Evolutionary conservation across 1,284 basidiomycete species (phyloP).

Genomic region (Trametes hirsuta): DNA sequence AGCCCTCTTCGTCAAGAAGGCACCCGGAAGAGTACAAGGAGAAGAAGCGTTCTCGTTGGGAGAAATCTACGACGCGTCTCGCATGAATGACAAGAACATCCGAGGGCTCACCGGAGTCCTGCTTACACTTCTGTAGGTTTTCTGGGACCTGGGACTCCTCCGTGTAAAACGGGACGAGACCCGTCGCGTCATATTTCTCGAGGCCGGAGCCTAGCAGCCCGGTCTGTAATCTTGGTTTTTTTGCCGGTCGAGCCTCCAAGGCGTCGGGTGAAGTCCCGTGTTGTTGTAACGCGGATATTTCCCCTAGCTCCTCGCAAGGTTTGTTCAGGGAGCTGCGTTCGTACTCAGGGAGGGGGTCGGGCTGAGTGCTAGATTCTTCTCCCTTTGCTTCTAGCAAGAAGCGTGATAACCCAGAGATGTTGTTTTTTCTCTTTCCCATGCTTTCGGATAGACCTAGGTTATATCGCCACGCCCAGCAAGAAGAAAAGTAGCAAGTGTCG

Average conservation of each 20-base stretch:
- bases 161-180: slow-evolving; percentile 72
- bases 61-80: slow-evolving; percentile 65
- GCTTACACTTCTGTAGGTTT: slow-evolving; percentile 82
- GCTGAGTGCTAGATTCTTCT: not conserved
- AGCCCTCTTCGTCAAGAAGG: slow-evolving; percentile 86
- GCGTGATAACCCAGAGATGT: slow-evolving; percentile 52
- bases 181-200: slow-evolving; percentile 66
- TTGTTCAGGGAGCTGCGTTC: not conserved
- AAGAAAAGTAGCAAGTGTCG: no score
- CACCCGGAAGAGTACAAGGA: slow-evolving; percentile 81
- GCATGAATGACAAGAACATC: slow-evolving; percentile 1
- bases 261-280: not conserved
- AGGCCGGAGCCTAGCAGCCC: slow-evolving; percentile 35
- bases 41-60: slow-evolving; percentile 82
- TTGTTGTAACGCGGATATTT: not conserved
- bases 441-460: no score
- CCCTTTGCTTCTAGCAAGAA: slow-evolving; percentile 46
- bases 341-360: not conserved
- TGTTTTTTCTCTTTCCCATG: slow-evolving; percentile 43
- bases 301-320: not conserved
- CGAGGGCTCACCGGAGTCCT: not conserved
- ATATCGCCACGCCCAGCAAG: no score
- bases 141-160: slow-evolving; percentile 68
- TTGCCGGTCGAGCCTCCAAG: slow-evolving; percentile 27
- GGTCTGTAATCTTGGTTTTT: slow-evolving; percentile 36